A percentile compares a stretch with the other conserved stretches of the same genome.
Conservation (phyloP, 2,329 filamentous ascomycete species). For the Fusarium sp. region DNA sequence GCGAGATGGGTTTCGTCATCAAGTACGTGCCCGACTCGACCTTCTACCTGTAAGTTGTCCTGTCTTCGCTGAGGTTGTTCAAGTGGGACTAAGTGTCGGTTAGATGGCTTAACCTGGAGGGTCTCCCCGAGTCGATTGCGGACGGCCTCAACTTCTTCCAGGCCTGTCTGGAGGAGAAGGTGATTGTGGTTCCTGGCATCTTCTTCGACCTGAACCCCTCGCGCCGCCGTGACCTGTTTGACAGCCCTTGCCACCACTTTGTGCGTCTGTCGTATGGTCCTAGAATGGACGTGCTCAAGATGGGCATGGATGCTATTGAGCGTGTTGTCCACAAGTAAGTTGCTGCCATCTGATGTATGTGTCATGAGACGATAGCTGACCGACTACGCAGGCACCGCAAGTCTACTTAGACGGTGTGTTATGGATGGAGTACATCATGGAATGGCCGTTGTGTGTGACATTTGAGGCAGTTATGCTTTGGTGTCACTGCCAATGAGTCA, state of each 20-base stretch:
- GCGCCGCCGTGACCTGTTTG: conserved; percentile 89
- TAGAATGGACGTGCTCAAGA: conserved; percentile 81
- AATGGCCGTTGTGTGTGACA: not conserved
- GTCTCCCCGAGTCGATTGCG: conserved; percentile 82
- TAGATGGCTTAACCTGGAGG: conserved; percentile 70
- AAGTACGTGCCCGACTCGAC: conserved; percentile 89
- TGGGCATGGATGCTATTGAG: conserved; percentile 87
- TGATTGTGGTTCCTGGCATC: conserved; percentile 96
- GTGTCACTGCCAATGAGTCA: not conserved
- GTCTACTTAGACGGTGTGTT: conserved; percentile 11
- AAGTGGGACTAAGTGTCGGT: conserved; percentile 7
- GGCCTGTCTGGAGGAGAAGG: conserved; percentile 91
- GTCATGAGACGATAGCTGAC: conserved; percentile 13
- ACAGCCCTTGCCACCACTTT: conserved; percentile 94
- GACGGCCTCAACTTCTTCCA: conserved; percentile 98
- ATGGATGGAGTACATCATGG: not conserved
- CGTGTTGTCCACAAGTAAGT: conserved; percentile 79
- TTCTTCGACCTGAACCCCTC: conserved; percentile 98
- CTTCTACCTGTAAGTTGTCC: conserved; percentile 82
- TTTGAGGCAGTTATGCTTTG: not conserved
- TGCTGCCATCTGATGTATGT: not conserved
- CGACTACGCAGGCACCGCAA: conserved; percentile 37
- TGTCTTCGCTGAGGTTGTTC: too few relatives aligned
- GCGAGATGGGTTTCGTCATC: conserved; percentile 88
- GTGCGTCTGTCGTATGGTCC: conserved; percentile 88